Evolutionary conservation across 2,329 filamentous ascomycete species (phyloP), one percentile per base, ranked within the genome.

Genomic region (Claviceps monticola): DNA sequence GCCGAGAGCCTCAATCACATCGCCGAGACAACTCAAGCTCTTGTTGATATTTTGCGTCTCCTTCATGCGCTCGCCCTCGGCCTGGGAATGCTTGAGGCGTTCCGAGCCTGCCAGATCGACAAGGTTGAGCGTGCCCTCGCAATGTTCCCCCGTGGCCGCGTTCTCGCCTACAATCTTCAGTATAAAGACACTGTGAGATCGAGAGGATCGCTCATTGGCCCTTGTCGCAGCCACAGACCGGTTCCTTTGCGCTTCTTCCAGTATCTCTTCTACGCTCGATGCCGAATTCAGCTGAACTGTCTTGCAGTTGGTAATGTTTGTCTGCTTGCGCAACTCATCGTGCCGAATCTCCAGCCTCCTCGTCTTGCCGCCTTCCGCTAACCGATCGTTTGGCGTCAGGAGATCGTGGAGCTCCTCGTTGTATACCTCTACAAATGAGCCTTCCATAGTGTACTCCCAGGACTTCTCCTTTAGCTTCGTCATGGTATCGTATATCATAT

Each of bases 41-140:
- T 88, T 91, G 73, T 98, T 98, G 76, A 98, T 98, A 65, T 87
- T 95, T 62, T 96, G 90, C 1, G 93, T 96, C 71, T 98, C 93
- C 68, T 85, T 88, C 71, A 94, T 81, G 46, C 89, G 79, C 46
- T 91, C 88, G 2, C 91, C 91, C 53, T 90, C 87, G 3, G 84
- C 88, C 56, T 87, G 83, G 47, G 86, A 91, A 64, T 94, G 84
- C 68, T 91, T 90, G 41, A 96, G 74, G 46, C 91, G 79, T 68
- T 98, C 93, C 9, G 88, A 95, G 29, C 93, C 93, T 8, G 93
- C 94, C 58, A 98, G 74, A 68, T 98, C 93, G 41, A 98, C 93
- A 3, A 98, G 76, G 68, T 98, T 98, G 53, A 98, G 78, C 0
- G 90, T 95, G 41, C 93, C 91, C 67, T 96, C 90, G 61, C 87